Conservation (phyloP, 179 eudicot genomes). For the Carnegiea gigantea region DNA sequence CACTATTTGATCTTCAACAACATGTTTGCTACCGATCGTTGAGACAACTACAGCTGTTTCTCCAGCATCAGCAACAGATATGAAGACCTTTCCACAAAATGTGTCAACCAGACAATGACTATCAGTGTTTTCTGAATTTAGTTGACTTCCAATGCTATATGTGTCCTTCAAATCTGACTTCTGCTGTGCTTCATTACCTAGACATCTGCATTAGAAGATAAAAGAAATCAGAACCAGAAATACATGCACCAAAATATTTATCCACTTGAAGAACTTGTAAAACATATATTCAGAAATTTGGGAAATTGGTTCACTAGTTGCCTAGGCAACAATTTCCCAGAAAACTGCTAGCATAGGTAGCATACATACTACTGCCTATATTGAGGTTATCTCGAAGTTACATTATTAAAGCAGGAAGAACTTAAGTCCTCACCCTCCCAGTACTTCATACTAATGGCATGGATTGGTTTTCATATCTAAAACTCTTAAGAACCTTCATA, state of each 20-base stretch:
- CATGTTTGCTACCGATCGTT: constrained; percentile 38
- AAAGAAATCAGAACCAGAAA: constrained; percentile 3
- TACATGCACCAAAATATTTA: too few species aligned
- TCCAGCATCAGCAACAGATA: constrained; percentile 88
- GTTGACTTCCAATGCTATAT: constrained; percentile 28
- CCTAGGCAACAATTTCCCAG: background rate
- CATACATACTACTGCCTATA: background rate
- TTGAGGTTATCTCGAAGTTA: background rate
- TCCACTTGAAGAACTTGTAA: background rate
- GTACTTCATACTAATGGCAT: background rate
- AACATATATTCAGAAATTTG: background rate
- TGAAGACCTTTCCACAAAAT: constrained; percentile 57
- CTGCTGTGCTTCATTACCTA: constrained; percentile 36
- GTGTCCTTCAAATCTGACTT: constrained; percentile 35
- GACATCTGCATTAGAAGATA: constrained; percentile 56
- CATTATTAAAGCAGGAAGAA: background rate
- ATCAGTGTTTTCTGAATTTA: constrained; percentile 30
- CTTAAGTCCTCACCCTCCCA: background rate
- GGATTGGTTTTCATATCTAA: background rate
- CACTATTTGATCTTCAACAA: constrained; percentile 28
- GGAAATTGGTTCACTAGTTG: background rate
- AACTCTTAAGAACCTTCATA: background rate
- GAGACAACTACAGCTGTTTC: constrained; percentile 95
- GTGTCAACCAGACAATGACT: constrained; percentile 36
- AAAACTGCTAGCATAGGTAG: background rate